Base-by-base conservation (phyloP, 306 rosid genomes). In the Rosa multiflora region DNA sequence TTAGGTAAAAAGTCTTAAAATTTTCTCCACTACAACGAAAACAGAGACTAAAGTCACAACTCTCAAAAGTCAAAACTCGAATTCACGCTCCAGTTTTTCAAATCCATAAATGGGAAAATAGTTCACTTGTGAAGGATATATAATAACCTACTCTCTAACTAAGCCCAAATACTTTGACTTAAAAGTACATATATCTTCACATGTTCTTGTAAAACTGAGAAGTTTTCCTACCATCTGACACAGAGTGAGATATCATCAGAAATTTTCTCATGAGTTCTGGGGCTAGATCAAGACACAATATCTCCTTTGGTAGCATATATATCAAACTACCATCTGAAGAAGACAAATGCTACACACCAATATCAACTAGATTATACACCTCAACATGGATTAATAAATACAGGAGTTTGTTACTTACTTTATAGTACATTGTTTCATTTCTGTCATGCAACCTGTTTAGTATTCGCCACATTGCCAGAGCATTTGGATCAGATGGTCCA, bases 381-480 rank as follows among this genome's bases (percentile, higher is more conserved):
- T 35, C 64, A 5, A 73, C 3, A 39, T 56, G 4, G 40, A 62
- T 39, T 5, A 64, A 76, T 44, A 39, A 15, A 46, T 3, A 35
- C 39, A 10, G 10, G 67, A 63, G 72, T 64, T 72, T 37, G 72
- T 59, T 78, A 77, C 89, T 77, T 85, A 96, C 99, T 82, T 91
- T 96, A 74, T 96, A 93, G 82, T 93, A 96, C 99, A 96, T 96
- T 10, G 93, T 89, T 89, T 93, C 99, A 82, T 96, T 96, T 88
- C 99, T 89, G 79, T 96, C 99, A 83, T 96, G 99, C 90, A 96
- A 81, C 20, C 99, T 92, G 66, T 96, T 96, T 61, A 96, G 93
- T 85, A 96, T 93, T 76, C 99, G 97, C 99, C 99, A 96, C 85
- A 89, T 96, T 73, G 99, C 98, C 73, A 96, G 85, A 51, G 99